phyloP scores from a whole-genome alignment of 2,329 filamentous ascomycete genomes.

The Scedosporium apiospermum region DNA sequence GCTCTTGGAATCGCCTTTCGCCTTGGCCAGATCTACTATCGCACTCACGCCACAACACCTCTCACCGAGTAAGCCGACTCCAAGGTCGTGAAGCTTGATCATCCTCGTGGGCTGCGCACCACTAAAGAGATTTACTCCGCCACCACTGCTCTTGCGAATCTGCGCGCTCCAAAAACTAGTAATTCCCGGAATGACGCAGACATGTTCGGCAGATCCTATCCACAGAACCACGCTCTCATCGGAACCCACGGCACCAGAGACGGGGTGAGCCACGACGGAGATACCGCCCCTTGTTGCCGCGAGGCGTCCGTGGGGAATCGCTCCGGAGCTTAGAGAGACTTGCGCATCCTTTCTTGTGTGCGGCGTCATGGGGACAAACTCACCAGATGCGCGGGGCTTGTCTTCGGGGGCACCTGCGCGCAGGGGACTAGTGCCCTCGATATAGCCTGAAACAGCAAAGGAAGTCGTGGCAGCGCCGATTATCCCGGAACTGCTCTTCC shows the following conservation, averaged over 20 bases:
- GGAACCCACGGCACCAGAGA: slow-evolving; percentile 29
- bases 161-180: slow-evolving; percentile 52
- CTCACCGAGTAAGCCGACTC: slow-evolving; percentile 46
- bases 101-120: slow-evolving; percentile 45
- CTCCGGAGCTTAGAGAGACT: slow-evolving; percentile 28
- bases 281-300: slow-evolving; percentile 43
- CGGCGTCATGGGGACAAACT: slow-evolving; percentile 56
- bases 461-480: slow-evolving; percentile 48
- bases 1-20: slow-evolving; percentile 12
- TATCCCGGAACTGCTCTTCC: slow-evolving; percentile 40
- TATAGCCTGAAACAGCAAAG: slow-evolving; percentile 48
- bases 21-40: slow-evolving; percentile 25
- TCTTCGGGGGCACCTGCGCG: slow-evolving; percentile 27
- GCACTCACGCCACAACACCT: slow-evolving; percentile 42
- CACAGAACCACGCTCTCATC: slow-evolving; percentile 49
- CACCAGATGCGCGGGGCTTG: slow-evolving; percentile 30
- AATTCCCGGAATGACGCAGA: slow-evolving; percentile 46
- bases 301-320: slow-evolving; percentile 38
- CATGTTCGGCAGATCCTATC: slow-evolving; percentile 46
- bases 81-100: slow-evolving; percentile 43
- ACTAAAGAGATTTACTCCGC: slow-evolving; percentile 45
- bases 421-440: slow-evolving; percentile 50
- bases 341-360: slow-evolving; percentile 47
- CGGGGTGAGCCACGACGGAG: slow-evolving; percentile 35
- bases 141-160: slow-evolving; percentile 38